Base-by-base conservation (phyloP, 1,284 basidiomycete genomes). In the Ustilago cynodontis region DNA sequence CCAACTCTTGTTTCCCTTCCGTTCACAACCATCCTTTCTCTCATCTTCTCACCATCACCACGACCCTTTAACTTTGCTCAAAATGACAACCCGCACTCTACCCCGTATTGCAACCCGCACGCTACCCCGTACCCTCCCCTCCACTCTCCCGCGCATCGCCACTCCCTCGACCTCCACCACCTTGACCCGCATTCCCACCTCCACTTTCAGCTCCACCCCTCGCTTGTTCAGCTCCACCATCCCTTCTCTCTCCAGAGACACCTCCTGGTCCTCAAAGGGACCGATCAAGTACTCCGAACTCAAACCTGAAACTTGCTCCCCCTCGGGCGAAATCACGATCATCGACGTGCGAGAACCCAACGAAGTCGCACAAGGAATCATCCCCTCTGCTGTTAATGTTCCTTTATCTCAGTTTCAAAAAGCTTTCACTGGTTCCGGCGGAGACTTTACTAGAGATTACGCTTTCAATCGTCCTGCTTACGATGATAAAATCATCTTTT, bases 351-450 rank as follows among this genome's bases (percentile, higher is more conserved):
- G 97, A 33, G 97, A 99, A 86, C 93, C 92, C 3, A 91, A 94
- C 77, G 97, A 99, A 87, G 93, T 95, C 37, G 90, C 92, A 2
- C 93, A 96, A 86, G 96, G 97, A 29, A 93, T 93, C 84, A 98
- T 99, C 82, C 97, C 97, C 3, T 95, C 94, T 13, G 90, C 95
- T 6, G 94, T 99, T 81, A 95, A 96, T 86, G 88, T 99, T 14
- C 96, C 97, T 7, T 90, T 99, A 24, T 93, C 93, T 4, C 89
- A 90, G 22, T 90, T 99, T 59, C 87, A 91, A 45, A 90, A 89
- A 51, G 91, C 94, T 7, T 87, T 99, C 54, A 87, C 89, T 2
- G 89, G 89, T 18, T 24, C 57, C 3, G 70, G 67, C 0, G 79
- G 77, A 26, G 86, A 87, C 60, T 88, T 88, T 63, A 59, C 70